Conservation (phyloP, 345 rosid genomes). For the Diplotaxis tenuifolia region DNA sequence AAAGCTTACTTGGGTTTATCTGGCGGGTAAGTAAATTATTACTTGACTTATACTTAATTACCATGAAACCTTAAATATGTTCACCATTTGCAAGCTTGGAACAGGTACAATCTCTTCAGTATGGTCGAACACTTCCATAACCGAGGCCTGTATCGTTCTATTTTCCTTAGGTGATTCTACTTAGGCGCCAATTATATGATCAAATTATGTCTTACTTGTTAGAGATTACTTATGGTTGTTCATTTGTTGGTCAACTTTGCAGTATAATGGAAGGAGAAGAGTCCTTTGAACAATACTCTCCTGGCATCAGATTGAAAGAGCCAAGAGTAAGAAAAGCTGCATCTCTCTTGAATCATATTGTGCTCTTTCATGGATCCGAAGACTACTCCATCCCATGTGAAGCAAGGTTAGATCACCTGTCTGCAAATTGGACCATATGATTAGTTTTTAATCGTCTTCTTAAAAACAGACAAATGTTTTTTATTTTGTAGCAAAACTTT, state of each 20-base stretch:
- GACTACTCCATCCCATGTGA: conserved; percentile 85
- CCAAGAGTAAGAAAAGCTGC: conserved; percentile 52
- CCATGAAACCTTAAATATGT: not conserved
- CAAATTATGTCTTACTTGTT: not conserved
- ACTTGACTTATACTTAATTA: not conserved
- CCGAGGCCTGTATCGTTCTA: conserved; percentile 81
- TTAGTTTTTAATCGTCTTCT: not conserved
- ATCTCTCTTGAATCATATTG: conserved; percentile 63
- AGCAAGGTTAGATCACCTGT: conserved; percentile 67
- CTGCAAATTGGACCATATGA: not conserved
- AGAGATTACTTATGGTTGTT: not conserved
- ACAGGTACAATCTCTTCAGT: conserved; percentile 84
- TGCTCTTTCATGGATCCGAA: conserved; percentile 85
- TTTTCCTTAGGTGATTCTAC: conserved; percentile 62
- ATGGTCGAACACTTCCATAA: conserved; percentile 76
- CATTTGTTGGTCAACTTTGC: conserved; percentile 14
- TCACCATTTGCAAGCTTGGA: conserved; percentile 2
- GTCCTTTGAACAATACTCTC: conserved; percentile 72
- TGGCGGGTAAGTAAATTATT: conserved; percentile 59
- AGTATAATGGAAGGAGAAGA: conserved; percentile 98
- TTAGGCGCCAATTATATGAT: not conserved
- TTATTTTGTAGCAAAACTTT: conserved; percentile 56
- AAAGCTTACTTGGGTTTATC: conserved; percentile 92
- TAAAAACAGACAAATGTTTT: not conserved
- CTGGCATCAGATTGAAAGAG: conserved; percentile 65